A percentile compares a stretch with the other conserved stretches of the same genome.
phyloP scores from a whole-genome alignment of 1,284 basidiomycete genomes.

The Moesziomyces sp. region DNA sequence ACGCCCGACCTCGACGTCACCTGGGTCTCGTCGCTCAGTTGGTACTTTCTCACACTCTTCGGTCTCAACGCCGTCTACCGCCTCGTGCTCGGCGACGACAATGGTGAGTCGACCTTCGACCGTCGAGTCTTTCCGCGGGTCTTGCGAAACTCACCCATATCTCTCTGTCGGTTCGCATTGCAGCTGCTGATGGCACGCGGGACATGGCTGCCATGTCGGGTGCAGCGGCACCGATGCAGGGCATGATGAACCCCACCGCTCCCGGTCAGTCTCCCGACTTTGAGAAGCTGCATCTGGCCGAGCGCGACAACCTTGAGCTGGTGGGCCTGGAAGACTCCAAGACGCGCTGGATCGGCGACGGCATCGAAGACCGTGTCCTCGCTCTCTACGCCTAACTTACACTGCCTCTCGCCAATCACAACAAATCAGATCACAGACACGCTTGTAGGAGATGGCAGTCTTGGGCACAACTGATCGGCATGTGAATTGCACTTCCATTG shows the following conservation, averaged over 20 bases:
- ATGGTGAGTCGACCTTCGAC: constrained; percentile 74
- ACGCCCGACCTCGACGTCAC: constrained; percentile 96
- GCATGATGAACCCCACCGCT: constrained; percentile 40
- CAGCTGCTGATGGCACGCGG: constrained; percentile 66
- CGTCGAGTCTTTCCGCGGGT: no score
- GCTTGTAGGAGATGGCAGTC: constrained; percentile 10
- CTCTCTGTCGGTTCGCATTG: neutral
- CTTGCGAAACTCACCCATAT: neutral
- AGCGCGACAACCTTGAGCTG: constrained; percentile 92
- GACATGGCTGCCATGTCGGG: constrained; percentile 65
- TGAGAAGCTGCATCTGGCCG: constrained; percentile 87
- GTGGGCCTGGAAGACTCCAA: constrained; percentile 72
- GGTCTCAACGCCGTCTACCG: constrained; percentile 95
- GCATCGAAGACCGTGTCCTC: constrained; percentile 64
- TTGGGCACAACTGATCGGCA: constrained; percentile 1
- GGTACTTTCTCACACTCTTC: constrained; percentile 99
- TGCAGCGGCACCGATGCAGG: constrained; percentile 45
- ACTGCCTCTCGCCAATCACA: neutral
- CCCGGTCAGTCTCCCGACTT: constrained; percentile 76
- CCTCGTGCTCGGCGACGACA: constrained; percentile 89
- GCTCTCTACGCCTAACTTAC: constrained; percentile 46
- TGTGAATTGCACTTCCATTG: neutral
- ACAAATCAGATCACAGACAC: neutral
- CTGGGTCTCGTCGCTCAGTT: constrained; percentile 98
- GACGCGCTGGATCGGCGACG: constrained; percentile 62